Base-by-base conservation (phyloP, 768 basidiomycete species). In the Phlebiopsis gigantea region DNA sequence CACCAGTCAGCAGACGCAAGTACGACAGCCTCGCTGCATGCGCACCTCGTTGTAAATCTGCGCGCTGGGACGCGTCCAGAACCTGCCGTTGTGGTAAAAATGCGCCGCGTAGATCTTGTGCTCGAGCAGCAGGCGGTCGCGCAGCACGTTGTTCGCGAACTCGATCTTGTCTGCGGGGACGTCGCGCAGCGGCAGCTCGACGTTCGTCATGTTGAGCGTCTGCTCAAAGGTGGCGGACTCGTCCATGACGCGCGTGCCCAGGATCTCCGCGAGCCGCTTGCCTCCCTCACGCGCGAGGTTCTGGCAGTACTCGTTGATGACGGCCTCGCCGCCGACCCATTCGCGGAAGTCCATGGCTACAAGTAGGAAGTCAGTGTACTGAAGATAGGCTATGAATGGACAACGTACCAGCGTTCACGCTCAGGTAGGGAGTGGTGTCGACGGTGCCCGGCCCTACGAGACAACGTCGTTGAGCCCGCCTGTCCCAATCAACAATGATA, bases 311-410 rank as follows among this genome's bases (percentile, higher is more conserved):
- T 71, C 70, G 60, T 79, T 81, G 55, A 93, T 92, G 46, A 73
- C 75, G 30, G 79, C 67, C 66, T 93, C 90, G 5, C 90, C 90
- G 1, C 91, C 90, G 1, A 90, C 68, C 71, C 78, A 79, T 56
- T 76, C 63, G 22, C 91, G 79, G 69, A 93, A 92, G 31, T 83
- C 78, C 7, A 92, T 66, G 1, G 90, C 90, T 83, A 46, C 25
- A 28, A 22, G 52, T 41, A 17, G 31, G n/a, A n/a, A 28, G 31
- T 31, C 12, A 50, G 26, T 9, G 21, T 4, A n/a, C 4, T 24
- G 12, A 26, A 9, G 5, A 41, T 24, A 30, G 19, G 17, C 9
- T 9, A 52, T 29, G 24, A 12, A 44, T 31, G 14, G 41, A 46
- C 42, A 29, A 58, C 69, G 55, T 51, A 82, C 84, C 84, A 62